Base-by-base conservation (phyloP, 495 filamentous ascomycete species). In the Oleoguttula mirabilis region DNA sequence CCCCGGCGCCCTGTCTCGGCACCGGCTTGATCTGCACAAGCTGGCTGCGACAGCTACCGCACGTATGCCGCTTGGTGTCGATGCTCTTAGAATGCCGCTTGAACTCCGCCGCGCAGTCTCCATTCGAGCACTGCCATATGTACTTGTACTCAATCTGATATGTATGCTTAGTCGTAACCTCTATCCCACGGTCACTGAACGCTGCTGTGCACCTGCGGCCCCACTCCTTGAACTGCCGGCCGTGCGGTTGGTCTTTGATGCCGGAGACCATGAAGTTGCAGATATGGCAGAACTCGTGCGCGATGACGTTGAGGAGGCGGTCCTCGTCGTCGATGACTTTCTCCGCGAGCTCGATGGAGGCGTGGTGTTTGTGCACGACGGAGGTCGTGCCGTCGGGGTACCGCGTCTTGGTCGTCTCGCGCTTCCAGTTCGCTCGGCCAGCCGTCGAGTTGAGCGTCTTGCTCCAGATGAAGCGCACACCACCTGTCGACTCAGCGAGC, bases 211-310 rank as follows among this genome's bases (percentile, higher is more conserved):
- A 70, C 54, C 66, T 65, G 10, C 50, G 45, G 0, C 74, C 76
- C 79, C 79, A 94, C 16, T 60, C 50, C 62, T 93, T 85, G 68
- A 96, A 96, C 47, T 81, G 79, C 11, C 67, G 62, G 10, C 88
- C 88, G 55, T 96, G 90, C 0, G 85, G 80, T 41, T 82, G 71
- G 23, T 73, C 73, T 16, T 67, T 69, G 17, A 82, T 62, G 12
- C 75, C 69, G 23, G 69, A 73, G 36, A 95, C 67, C 68, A 95
- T 85, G 60, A 82, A 92, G 54, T 82, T 88, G 22, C 83, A 78
- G 1, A 96, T 67, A 57, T 98, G 90, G 61, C 88, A 95, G 66
- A 86, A 98, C 50, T 98, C 90, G 60, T 98, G 90, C 2, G 88
- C 84, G 16, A 95, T 54, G 0, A 84, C 83, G 59, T 94, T 93